A percentile compares a stretch with the other conserved stretches of the same genome.
Conservation (phyloP, 1,284 basidiomycete genomes). For the Moesziomyces aphidis region DNA sequence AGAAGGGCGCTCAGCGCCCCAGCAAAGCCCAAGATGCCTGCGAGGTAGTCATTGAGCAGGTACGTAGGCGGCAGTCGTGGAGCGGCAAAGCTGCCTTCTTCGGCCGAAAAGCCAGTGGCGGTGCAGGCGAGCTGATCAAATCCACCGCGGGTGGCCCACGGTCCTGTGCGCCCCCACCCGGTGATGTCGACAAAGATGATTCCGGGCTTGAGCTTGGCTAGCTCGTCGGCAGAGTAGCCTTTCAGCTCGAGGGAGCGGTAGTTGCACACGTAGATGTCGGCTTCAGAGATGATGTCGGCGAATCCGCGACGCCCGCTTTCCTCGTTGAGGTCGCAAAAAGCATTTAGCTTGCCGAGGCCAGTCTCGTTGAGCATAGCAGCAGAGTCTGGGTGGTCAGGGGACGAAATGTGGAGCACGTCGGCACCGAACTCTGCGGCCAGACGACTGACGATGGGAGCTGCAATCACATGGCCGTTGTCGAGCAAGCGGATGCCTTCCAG, state of each 20-base stretch:
- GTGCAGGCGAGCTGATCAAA: conserved; percentile 7
- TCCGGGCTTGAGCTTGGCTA: conserved; percentile 2
- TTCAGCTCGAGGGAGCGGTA: conserved; percentile 3
- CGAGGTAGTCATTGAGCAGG: conserved; percentile 2
- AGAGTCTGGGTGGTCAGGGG: conserved; percentile 2
- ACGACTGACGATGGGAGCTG: conserved; percentile 6
- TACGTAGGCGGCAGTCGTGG: background rate
- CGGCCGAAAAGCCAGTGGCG: conserved; percentile 4
- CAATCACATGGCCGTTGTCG: conserved; percentile 6
- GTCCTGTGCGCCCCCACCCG: background rate
- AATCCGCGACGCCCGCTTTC: conserved; percentile 1
- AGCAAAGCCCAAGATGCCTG: conserved; percentile 4
- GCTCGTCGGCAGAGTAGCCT: conserved; percentile 1
- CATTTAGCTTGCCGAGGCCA: conserved; percentile 5
- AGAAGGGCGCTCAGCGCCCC: conserved; percentile 1
- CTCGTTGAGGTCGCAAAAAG: conserved; percentile 7
- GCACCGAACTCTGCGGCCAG: conserved; percentile 4
- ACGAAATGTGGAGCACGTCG: conserved; percentile 5
- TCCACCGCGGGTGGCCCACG: conserved; percentile 1
- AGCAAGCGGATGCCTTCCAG: conserved; percentile 2
- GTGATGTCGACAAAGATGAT: conserved; percentile 6
- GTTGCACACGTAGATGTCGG: conserved; percentile 10
- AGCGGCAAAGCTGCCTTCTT: conserved; percentile 2
- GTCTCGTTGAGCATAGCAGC: conserved; percentile 9
- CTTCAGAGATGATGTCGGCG: background rate